Base-by-base conservation (phyloP, 1,284 basidiomycete genomes). In the Ceratobasidium sp. region DNA sequence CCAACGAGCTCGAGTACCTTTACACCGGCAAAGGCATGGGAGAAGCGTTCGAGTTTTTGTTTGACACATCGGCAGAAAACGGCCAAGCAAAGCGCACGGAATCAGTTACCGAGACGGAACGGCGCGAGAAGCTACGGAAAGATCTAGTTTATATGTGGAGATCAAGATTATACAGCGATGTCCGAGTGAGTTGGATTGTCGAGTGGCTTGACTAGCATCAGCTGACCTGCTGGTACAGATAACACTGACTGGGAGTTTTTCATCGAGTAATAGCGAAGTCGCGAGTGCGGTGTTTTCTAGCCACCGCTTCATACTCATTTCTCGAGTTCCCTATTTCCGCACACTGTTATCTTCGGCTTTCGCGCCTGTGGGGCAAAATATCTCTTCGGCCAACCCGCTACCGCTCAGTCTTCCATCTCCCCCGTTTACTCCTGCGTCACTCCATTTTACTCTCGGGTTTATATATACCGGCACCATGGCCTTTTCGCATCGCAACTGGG, bases 61-160 rank as follows among this genome's bases (percentile, higher is more conserved):
- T 94, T 81, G 94, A 95, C 80, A 74, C 71, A 60, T 74, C 71
- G 59, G 71, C 71, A 20, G 71, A 74, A 74, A 74, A 74, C 20
- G 48, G 71, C 23, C 41, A 74, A 44, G 23, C 71, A 65, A 74
- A 74, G 48, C 89, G 91, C 48, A 87, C 89, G 12, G 90, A 91
- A 66, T 86, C 86, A 23, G 88, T 92, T 70, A 88, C 88, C 0
- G 93, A 94, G 79, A 90, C 92, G 78, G 86, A 89, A 77, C 87
- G 94, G n/a, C 86, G 95, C 70, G 95, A 97, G 86, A 96, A 96
- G 84, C 90, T 97, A 3, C 88, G 92, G 75, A 93, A 96, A 84
- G 96, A 98, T 83, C 88, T 98, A 46, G 94, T 97, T 38, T 98
- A 94, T 87, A 97, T 97, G 95, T 98, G 96, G 96, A 87, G 96